Percentiles rank a stretch among this genome's conserved stretches.
These are phyloP conservation scores for Przewalskia tangutica DNA, from an alignment of 257 asterid species.

Conservation along the genomic window DNA sequence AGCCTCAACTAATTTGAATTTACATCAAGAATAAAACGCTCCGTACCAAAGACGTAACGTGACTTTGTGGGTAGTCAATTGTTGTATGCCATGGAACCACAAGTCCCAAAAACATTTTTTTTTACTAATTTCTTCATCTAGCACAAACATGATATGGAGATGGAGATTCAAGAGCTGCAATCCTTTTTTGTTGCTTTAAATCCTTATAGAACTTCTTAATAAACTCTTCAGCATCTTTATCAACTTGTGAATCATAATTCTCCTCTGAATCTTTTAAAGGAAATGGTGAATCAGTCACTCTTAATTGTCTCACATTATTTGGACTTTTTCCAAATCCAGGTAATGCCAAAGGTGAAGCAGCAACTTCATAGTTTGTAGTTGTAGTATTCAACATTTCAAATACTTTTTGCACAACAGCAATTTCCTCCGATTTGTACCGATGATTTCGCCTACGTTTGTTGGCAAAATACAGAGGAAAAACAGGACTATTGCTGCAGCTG, in stretches of 20 bases:
- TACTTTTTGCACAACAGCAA: neutral
- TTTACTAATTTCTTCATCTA: slow-evolving; percentile 6
- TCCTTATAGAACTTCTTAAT: slow-evolving; percentile 38
- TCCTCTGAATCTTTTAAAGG: slow-evolving; percentile 28
- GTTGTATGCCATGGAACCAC: neutral
- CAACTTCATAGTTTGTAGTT: neutral
- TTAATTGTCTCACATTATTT: slow-evolving; percentile 24
- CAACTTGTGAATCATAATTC: slow-evolving; percentile 20
- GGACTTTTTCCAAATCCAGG: slow-evolving; percentile 39
- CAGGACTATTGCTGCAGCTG: slow-evolving; percentile 34
- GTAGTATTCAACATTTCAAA: slow-evolving; percentile 10
- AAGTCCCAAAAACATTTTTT: too few species aligned
- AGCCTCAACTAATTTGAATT: neutral
- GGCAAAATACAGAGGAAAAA: neutral
- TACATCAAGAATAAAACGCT: neutral
- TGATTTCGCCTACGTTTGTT: slow-evolving; percentile 12
- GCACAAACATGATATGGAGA: slow-evolving; percentile 32
- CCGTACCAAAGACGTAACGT: neutral
- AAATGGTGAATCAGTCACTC: slow-evolving; percentile 41
- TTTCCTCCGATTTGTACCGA: neutral
- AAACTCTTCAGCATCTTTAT: slow-evolving; percentile 41
- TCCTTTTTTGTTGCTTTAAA: slow-evolving; percentile 30
- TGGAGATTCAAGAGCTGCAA: slow-evolving; percentile 36
- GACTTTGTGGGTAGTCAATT: neutral
- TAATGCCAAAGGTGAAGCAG: slow-evolving; percentile 7